Evolutionary conservation across 306 rosid species (phyloP), one percentile per base, ranked within the genome.

Genomic region (Carpinus fangiana): DNA sequence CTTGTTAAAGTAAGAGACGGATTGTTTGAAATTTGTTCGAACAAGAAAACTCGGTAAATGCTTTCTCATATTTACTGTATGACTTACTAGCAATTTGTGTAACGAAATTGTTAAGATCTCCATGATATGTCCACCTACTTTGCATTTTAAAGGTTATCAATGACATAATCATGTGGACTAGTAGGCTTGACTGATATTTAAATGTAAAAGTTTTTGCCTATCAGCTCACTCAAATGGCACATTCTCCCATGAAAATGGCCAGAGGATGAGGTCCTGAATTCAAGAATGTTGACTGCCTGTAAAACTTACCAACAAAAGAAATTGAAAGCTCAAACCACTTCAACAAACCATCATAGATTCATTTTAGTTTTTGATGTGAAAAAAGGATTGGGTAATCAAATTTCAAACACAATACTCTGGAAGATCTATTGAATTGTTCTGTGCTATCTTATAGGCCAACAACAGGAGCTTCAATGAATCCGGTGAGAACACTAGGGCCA

Each of bases 401-500:
- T 62, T 62, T 34, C 45, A 62, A 16, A 21, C 41, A 62, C 45
- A 64, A 36, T 7, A 14, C 46, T 34, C 8, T 36, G 2, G 28
- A 66, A 38, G 28, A 2, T 66, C 21, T 66, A n/a, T 18, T 9
- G 13, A 36, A 53, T 72, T n/a, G 38, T 12, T 78, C 75, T 70
- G 21, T 21, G 12, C 31, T 67, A 53, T 72, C 36, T n/a, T 78
- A 74, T 81, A 94, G 97, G 85, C 88, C 88, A 76, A 79, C 83
- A 65, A 73, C 93, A 16, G 97, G 97, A 76, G 97, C 67, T 28
- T 94, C 97, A 69, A 94, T 90, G 98, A 94, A 94, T 85, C 97
- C 97, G 4, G 96, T 88, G 78, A 88, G 96, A 85, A 92, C 93
- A 67, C 74, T 92, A 34, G 98, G 98, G 57, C 97, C 98, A 57